Percentiles rank a stretch among this genome's conserved stretches.
These are phyloP conservation scores for Tricholoma sp. DNA, from an alignment of 768 basidiomycete species.

Conservation along the genomic window DNA sequence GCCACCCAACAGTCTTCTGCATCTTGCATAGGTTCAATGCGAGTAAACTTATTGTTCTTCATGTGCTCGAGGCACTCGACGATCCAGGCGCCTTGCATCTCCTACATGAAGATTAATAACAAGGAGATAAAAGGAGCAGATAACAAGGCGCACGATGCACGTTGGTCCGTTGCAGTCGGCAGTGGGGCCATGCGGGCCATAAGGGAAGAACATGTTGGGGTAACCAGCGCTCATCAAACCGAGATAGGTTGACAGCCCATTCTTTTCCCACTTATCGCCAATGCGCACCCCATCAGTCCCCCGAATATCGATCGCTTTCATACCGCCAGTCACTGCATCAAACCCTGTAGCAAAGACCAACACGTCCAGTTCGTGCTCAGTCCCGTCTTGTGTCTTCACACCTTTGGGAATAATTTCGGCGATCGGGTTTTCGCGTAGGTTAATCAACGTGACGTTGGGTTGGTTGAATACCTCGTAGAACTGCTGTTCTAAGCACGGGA, in stretches of 20 bases:
- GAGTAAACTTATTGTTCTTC: neutral
- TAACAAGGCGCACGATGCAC: slow-evolving; percentile 11
- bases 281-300: slow-evolving; percentile 14
- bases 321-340: slow-evolving; percentile 17
- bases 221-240: slow-evolving; percentile 16
- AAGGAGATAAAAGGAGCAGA: neutral
- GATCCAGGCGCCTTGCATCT: slow-evolving; percentile 22
- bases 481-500: slow-evolving; percentile 13
- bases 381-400: neutral
- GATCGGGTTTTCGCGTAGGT: slow-evolving; percentile 8
- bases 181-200: slow-evolving; percentile 21
- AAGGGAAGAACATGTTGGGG: slow-evolving; percentile 23
- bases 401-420: slow-evolving; percentile 6
- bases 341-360: slow-evolving; percentile 13
- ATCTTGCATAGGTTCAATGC: slow-evolving; percentile 1
- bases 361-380: slow-evolving; percentile 5
- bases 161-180: slow-evolving; percentile 21
- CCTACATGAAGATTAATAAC: slow-evolving; percentile 5
- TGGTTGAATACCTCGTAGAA: slow-evolving; percentile 22
- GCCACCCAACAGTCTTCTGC: neutral
- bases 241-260: slow-evolving; percentile 16
- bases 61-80: slow-evolving; percentile 13
- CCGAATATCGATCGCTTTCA: slow-evolving; percentile 16
- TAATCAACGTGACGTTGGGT: slow-evolving; percentile 18
- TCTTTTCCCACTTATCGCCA: slow-evolving; percentile 17